Evolutionary conservation across 2,329 filamentous ascomycete genomes (phyloP).

Genomic region (Fusarium heterosporum): DNA sequence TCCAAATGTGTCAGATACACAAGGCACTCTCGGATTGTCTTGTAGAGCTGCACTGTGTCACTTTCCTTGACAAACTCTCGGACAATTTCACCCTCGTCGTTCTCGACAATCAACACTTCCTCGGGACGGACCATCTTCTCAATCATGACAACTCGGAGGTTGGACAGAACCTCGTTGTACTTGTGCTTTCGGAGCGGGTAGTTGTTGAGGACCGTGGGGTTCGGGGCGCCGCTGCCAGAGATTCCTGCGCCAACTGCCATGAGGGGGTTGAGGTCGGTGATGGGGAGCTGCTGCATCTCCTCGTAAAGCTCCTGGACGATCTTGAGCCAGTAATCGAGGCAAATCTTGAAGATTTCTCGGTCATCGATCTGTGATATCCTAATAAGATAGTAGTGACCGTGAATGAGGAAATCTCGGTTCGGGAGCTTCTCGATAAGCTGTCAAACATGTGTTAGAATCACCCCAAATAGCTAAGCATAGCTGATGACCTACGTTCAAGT

Average conservation of each 20-base stretch:
- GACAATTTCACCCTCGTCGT: slow-evolving; percentile 98
- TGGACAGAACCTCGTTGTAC: slow-evolving; percentile 93
- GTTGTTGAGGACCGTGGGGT: slow-evolving; percentile 85
- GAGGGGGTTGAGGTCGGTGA: slow-evolving; percentile 91
- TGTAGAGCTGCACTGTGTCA: slow-evolving; percentile 98
- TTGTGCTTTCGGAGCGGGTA: slow-evolving; percentile 98
- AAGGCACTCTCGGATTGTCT: slow-evolving; percentile 96
- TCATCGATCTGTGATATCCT: slow-evolving; percentile 99
- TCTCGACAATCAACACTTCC: slow-evolving; percentile 98
- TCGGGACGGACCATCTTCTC: slow-evolving; percentile 99
- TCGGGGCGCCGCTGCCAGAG: slow-evolving; percentile 83
- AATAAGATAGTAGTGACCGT: slow-evolving; percentile 98
- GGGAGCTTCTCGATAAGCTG: slow-evolving; percentile 95
- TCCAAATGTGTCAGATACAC: slow-evolving; percentile 98
- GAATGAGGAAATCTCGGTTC: slow-evolving; percentile 92
- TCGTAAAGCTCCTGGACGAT: slow-evolving; percentile 98
- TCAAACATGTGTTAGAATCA: slow-evolving; percentile 26
- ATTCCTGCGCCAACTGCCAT: slow-evolving; percentile 80
- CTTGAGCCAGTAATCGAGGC: slow-evolving; percentile 98
- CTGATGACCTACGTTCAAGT: slow-evolving; percentile 74
- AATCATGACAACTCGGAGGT: slow-evolving; percentile 97
- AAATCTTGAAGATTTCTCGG: slow-evolving; percentile 99
- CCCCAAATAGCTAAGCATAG: slow-evolving; percentile 14
- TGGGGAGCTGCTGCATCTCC: slow-evolving; percentile 96
- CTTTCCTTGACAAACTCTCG: slow-evolving; percentile 99